Base-by-base conservation (phyloP, 208 protist species). In the Blechomonas ayalai region DNA sequence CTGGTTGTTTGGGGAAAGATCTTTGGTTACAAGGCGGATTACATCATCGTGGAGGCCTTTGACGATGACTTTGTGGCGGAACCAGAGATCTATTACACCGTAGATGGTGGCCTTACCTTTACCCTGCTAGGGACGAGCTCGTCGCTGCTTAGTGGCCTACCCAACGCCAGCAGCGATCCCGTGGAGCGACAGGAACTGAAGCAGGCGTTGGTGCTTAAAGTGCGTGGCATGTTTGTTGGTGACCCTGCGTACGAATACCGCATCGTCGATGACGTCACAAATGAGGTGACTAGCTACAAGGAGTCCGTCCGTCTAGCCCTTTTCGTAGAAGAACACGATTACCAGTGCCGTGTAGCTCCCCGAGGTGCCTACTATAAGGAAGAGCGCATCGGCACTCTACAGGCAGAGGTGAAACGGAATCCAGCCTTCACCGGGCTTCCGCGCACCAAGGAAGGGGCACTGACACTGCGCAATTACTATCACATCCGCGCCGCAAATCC, bases 171-270 rank as follows among this genome's bases (percentile, higher is more conserved):
- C 34, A 52, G 61, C 25, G 61, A 83, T 47, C 45, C 50, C 34
- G 51, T 73, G 9, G 39, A 63, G 24, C 61, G 54, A 41, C 61
- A 61, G 40, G 68, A 88, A 37, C 60, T 72, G 44, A 92, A 92
- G 64, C 57, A 73, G 51, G 31, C 52, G 28, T 62, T 92, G 36
- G 51, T 88, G 32, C 59, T 70, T 12, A 65, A 69, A n/a, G 71
- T 89, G 63, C 73, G 65, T 25, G 83, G 83, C 1, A 46, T 57
- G 4, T 92, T 89, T 49, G 71, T 92, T 33, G 84, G 84, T 4
- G 84, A 92, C 44, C 80, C 84, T 1, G 73, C 84, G 2, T 92
- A 90, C 58, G 84, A 92, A 58, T 92, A 92, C 48, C 79, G 84
- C 20, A 55, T 92, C 12, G 51, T 38, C 13, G 62, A 71, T 23